These are phyloP conservation scores for Phytopythium vexans DNA, from an alignment of 352 stramenopile genomes.

Conservation along the genomic window DNA sequence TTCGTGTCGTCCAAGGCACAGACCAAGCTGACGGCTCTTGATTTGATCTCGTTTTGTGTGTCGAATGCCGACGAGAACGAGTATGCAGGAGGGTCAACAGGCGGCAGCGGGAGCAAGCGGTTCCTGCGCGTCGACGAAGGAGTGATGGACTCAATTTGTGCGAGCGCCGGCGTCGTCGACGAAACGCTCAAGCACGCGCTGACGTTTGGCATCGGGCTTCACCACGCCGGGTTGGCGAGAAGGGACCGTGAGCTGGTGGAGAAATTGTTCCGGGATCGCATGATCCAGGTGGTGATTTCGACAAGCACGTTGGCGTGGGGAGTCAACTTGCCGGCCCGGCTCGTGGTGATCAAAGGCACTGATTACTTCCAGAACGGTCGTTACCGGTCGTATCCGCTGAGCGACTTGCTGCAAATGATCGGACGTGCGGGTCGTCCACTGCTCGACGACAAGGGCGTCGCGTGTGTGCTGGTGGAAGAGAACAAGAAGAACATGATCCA, in stretches of 20 bases:
- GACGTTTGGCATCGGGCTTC: constrained; percentile 97
- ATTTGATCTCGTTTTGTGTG: constrained; percentile 94
- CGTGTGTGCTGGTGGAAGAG: constrained; percentile 96
- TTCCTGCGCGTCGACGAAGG: constrained; percentile 93
- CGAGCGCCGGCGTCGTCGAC: constrained; percentile 85
- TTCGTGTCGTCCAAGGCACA: constrained; percentile 99
- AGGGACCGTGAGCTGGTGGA: constrained; percentile 96
- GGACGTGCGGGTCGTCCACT: constrained; percentile 94
- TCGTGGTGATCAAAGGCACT: constrained; percentile 99
- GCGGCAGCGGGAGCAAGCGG: constrained; percentile 87
- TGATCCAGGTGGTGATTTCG: constrained; percentile 95
- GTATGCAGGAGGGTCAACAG: constrained; percentile 1
- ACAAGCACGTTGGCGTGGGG: constrained; percentile 92
- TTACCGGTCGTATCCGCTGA: constrained; percentile 98
- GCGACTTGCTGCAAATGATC: constrained; percentile 99
- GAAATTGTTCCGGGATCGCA: constrained; percentile 92
- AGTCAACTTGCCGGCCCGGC: constrained; percentile 96
- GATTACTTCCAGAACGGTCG: constrained; percentile 94
- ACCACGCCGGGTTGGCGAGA: constrained; percentile 91
- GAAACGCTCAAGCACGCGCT: constrained; percentile 94
- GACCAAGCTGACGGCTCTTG: constrained; percentile 96
- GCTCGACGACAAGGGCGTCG: constrained; percentile 94
- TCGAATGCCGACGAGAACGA: constrained; percentile 57
- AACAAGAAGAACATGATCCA: constrained; percentile 99
- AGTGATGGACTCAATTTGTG: constrained; percentile 85